Evolutionary conservation across 208 protist genomes (phyloP), one percentile per base, ranked within the genome.

Genomic region (Porcisia hertigi): DNA sequence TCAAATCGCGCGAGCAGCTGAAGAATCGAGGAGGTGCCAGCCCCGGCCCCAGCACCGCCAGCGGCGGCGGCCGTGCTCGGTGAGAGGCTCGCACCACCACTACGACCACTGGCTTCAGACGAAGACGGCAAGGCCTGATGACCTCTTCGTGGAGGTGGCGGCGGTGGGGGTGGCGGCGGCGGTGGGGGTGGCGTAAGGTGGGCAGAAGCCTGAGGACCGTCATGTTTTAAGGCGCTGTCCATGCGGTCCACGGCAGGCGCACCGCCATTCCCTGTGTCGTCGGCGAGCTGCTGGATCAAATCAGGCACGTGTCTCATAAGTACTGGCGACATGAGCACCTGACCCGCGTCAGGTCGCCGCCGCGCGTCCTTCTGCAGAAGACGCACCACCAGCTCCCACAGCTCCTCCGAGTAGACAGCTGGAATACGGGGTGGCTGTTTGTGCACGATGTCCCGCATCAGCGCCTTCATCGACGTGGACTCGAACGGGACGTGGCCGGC

Each of bases 381-480:
- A 78, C 77, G 85, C 45, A 81, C 73, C 45, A 97, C 83, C 52
- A 98, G 72, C 12, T 86, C 30, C 88, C 90, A 94, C 52, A 98
- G 83, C 39, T 82, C 88, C 36, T 93, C 87, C 4, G 86, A 92
- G 76, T 91, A 97, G 69, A 65, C 39, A 6, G 76, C 2, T 0
- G 94, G 92, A 69, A 97, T 93, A 53, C 89, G 87, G 2, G 73
- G 77, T n/a, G 92, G 90, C 69, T 95, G 81, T 59, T 88, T 88
- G 69, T 88, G 81, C 41, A 93, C 87, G 67, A 97, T 97, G n/a
- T 93, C 86, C 14, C 84, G 83, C 94, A 97, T 96, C 4, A 98
- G 80, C 41, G 77, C 80, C 75, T 94, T 95, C 91, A 97, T 95
- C 12, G 83, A 94, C 23, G 82, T 88, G 39, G 90, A 91, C 75